Evolutionary conservation across 2,329 filamentous ascomycete species (phyloP).

Genomic region (Penicillium brevicompactum): DNA sequence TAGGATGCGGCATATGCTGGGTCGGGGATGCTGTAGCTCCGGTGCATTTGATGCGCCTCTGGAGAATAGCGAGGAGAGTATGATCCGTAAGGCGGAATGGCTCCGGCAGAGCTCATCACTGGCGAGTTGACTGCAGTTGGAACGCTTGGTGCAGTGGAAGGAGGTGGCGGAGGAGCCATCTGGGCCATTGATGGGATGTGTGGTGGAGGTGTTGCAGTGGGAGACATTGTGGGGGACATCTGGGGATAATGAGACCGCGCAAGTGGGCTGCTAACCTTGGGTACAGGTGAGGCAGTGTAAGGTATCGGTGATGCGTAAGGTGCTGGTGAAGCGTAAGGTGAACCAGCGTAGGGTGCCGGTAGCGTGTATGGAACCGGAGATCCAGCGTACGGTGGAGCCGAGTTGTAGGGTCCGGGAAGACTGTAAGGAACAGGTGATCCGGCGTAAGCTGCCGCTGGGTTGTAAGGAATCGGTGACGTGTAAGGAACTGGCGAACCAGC

Average conservation of each 20-base stretch:
- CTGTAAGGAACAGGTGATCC: conserved; percentile 4
- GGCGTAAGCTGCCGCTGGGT: conserved; percentile 5
- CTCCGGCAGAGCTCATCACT: conserved; percentile 36
- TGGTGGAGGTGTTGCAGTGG: conserved; percentile 30
- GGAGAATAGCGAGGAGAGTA: conserved; percentile 31
- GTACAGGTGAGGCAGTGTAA: conserved; percentile 28
- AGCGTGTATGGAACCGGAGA: conserved; percentile 6
- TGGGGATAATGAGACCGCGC: conserved; percentile 37
- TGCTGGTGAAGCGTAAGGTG: neutral
- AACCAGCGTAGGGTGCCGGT: conserved; percentile 3
- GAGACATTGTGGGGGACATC: conserved; percentile 39
- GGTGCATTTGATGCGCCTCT: conserved; percentile 31
- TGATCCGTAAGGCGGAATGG: conserved; percentile 35
- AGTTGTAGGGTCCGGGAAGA: conserved; percentile 11
- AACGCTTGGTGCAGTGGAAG: conserved; percentile 30
- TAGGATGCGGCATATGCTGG: conserved; percentile 31
- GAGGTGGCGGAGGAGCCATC: conserved; percentile 24
- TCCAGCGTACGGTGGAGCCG: conserved; percentile 19
- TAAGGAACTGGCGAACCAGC: conserved; percentile 1
- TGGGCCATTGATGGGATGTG: conserved; percentile 18
- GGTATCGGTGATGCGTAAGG: conserved; percentile 15
- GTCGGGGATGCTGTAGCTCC: conserved; percentile 33
- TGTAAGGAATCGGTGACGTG: conserved; percentile 9
- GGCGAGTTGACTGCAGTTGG: conserved; percentile 39
- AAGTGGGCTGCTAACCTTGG: conserved; percentile 40